Evolutionary conservation across 148 eudicot genomes (phyloP).

Genomic region (Rhododendron mucronatum): DNA sequence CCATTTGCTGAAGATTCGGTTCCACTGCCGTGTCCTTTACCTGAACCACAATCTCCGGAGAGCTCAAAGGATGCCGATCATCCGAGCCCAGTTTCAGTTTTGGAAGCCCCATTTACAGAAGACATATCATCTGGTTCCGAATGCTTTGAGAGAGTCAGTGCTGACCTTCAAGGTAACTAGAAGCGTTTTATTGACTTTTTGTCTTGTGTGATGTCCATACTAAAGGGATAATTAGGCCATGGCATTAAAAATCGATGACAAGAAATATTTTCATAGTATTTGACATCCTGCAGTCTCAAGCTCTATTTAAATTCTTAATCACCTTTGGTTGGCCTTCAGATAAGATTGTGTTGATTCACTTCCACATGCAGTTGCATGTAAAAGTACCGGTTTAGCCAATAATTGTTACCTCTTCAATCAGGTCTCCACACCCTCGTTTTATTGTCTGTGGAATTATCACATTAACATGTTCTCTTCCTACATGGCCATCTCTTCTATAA

Average conservation of each 20-base stretch:
- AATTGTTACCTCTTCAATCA: background rate
- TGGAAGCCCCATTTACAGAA: slow-evolving; percentile 58
- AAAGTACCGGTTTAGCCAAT: background rate
- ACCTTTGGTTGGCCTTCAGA: background rate
- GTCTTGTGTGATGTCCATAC: background rate
- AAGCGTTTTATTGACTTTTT: background rate
- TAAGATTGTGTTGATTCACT: background rate
- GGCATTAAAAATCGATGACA: background rate
- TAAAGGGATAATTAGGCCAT: background rate
- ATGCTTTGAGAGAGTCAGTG: slow-evolving; percentile 76
- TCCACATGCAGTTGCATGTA: background rate
- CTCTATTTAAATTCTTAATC: background rate
- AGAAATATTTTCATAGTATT: background rate
- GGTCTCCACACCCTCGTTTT: background rate
- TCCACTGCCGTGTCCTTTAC: slow-evolving; percentile 26
- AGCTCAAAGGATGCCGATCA: slow-evolving; percentile 77
- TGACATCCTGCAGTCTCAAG: background rate
- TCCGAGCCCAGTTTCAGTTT: slow-evolving; percentile 77
- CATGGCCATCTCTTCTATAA: background rate
- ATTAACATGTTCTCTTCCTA: background rate
- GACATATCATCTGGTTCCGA: slow-evolving; percentile 76
- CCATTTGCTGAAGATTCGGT: slow-evolving; percentile 28
- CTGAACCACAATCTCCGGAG: slow-evolving; percentile 53
- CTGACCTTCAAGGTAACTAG: slow-evolving; percentile 71
- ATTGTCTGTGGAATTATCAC: background rate